Conservation (phyloP, 2,329 filamentous ascomycete genomes). For the Teratosphaeria gauchensis region DNA sequence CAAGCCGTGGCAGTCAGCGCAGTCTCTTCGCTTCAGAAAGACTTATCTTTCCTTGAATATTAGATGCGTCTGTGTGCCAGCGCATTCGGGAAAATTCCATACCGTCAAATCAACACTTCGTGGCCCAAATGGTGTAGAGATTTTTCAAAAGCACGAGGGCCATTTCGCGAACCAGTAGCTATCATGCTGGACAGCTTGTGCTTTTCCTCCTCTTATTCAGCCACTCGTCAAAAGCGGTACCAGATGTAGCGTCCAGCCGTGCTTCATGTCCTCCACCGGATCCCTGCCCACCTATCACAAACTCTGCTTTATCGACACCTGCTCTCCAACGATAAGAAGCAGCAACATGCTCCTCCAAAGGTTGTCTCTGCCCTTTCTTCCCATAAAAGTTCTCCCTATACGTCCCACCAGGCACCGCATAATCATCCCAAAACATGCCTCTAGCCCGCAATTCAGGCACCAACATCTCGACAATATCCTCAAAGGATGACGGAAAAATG, state of each 20-base stretch:
- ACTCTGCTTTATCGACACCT: neutral
- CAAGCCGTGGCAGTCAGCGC: too few relatives aligned
- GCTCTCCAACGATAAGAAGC: slow-evolving; percentile 35
- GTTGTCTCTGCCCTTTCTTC: slow-evolving; percentile 39
- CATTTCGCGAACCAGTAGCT: too few relatives aligned
- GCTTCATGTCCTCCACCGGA: neutral
- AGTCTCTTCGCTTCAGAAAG: too few relatives aligned
- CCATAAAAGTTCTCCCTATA: slow-evolving; percentile 52
- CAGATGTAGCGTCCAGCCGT: neutral
- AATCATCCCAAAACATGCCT: slow-evolving; percentile 46
- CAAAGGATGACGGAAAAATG: slow-evolving; percentile 45
- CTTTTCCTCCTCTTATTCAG: neutral
- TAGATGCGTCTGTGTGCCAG: too few relatives aligned
- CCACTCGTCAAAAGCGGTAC: neutral
- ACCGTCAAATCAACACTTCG: too few relatives aligned
- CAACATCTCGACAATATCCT: slow-evolving; percentile 48
- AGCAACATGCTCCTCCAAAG: slow-evolving; percentile 44
- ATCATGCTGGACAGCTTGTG: neutral
- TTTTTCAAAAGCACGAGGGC: too few relatives aligned
- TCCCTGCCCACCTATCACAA: neutral
- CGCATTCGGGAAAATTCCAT: too few relatives aligned
- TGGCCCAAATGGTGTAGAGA: too few relatives aligned
- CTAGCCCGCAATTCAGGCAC: slow-evolving; percentile 52
- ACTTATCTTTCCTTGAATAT: too few relatives aligned
- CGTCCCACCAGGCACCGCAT: slow-evolving; percentile 46